These are phyloP conservation scores for Daldinia sp. DNA, from an alignment of 2,329 filamentous ascomycete genomes.

Conservation along the genomic window DNA sequence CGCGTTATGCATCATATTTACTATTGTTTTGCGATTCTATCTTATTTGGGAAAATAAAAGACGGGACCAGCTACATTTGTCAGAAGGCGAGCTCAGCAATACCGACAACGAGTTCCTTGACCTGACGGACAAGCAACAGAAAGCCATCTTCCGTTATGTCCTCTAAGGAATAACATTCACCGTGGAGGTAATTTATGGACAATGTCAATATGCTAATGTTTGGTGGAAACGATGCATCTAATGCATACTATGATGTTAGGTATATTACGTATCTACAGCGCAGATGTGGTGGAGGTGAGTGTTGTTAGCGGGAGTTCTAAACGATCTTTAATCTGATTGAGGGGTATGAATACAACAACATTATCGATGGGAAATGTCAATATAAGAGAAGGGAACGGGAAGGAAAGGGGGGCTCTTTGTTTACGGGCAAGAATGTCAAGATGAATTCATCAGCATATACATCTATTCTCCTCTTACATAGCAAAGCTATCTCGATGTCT, in stretches of 20 bases:
- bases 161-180: slow-evolving; percentile 4
- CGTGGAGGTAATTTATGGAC: not conserved
- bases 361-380: not conserved
- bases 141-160: slow-evolving; percentile 44
- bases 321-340: not conserved
- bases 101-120: slow-evolving; percentile 42
- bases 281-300: not conserved
- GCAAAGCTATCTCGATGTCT: too few species aligned
- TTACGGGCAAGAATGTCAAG: not conserved
- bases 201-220: not conserved
- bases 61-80: slow-evolving; percentile 56
- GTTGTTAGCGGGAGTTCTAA: not conserved
- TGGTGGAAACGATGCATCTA: not conserved
- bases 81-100: slow-evolving; percentile 23
- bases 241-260: not conserved
- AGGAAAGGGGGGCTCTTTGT: not conserved
- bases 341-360: not conserved
- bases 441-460: slow-evolving; percentile 1
- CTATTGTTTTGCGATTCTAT: slow-evolving; percentile 63
- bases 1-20: slow-evolving; percentile 60
- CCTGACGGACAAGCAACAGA: slow-evolving; percentile 45
- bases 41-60: slow-evolving; percentile 64
- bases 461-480: not conserved
- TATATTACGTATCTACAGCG: not conserved
- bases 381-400: not conserved